Conservation (phyloP, 2,329 filamentous ascomycete genomes). For the Zasmidium angulare region DNA sequence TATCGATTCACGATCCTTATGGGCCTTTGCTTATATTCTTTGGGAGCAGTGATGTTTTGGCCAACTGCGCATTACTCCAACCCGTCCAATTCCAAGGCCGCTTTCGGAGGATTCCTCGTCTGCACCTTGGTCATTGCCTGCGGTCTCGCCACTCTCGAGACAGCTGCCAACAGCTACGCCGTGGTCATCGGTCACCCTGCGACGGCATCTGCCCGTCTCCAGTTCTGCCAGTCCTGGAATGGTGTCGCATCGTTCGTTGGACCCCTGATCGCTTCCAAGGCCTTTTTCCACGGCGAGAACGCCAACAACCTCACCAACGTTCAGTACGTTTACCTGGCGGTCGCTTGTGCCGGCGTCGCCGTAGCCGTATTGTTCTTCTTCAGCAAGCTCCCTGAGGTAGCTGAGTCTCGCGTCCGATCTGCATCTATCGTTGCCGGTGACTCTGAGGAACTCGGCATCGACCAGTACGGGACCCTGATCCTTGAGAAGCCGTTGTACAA, state of each 20-base stretch:
- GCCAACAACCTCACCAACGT: constrained; percentile 37
- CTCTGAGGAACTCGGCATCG: constrained; percentile 32
- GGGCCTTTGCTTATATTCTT: constrained; percentile 38
- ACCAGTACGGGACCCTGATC: constrained; percentile 33
- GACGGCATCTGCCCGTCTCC: constrained; percentile 38
- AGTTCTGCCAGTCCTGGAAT: constrained; percentile 42
- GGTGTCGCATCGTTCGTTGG: constrained; percentile 42
- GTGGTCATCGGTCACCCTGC: constrained; percentile 40
- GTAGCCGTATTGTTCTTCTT: constrained; percentile 39
- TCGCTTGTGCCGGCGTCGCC: constrained; percentile 38
- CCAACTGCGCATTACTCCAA: constrained; percentile 37
- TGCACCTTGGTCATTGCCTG: constrained; percentile 42
- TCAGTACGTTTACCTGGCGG: constrained; percentile 41
- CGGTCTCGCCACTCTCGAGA: constrained; percentile 42
- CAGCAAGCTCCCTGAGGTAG: constrained; percentile 39
- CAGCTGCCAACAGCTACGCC: constrained; percentile 41
- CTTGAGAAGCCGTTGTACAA: constrained; percentile 37
- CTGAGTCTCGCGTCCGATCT: constrained; percentile 23
- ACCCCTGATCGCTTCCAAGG: constrained; percentile 40
- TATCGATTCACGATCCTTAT: constrained; percentile 49
- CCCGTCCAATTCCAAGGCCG: constrained; percentile 29
- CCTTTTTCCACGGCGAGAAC: constrained; percentile 38
- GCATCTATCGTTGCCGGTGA: constrained; percentile 30
- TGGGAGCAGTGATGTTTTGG: constrained; percentile 42
- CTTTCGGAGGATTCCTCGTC: constrained; percentile 40